These are phyloP conservation scores for Coemansia sp. DNA, from an alignment of 192 early-diverging fungal species.

Conservation along the genomic window DNA sequence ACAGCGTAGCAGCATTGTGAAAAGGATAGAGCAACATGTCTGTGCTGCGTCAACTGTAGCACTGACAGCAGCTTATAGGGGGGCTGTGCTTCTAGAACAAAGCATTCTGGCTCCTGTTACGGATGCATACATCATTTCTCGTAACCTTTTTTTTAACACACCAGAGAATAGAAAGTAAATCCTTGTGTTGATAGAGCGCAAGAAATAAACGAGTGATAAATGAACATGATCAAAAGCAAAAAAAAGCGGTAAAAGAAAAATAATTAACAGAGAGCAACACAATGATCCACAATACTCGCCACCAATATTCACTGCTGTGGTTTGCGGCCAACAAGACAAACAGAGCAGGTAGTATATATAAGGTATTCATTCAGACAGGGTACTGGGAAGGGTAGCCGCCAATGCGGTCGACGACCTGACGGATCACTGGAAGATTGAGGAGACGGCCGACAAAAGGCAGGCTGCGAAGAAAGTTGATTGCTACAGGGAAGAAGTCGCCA, in stretches of 20 bases:
- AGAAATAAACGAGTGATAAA: background rate
- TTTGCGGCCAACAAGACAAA: background rate
- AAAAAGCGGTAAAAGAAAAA: background rate
- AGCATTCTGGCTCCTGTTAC: conserved; percentile 31
- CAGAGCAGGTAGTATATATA: background rate
- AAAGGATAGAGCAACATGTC: background rate
- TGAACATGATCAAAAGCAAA: background rate
- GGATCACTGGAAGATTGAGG: conserved; percentile 80
- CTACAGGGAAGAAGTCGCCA: conserved; percentile 98
- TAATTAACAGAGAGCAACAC: background rate
- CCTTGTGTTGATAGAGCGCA: background rate
- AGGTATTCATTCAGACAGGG: conserved; percentile 23
- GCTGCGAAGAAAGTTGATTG: conserved; percentile 82
- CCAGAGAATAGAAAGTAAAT: conserved; percentile 4
- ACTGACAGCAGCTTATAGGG: conserved; percentile 29
- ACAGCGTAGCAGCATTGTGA: background rate
- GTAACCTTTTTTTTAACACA: background rate
- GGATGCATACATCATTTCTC: conserved; percentile 22
- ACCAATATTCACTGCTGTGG: background rate
- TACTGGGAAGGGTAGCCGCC: conserved; percentile 49
- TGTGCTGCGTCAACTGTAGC: background rate
- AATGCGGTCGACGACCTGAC: conserved; percentile 61
- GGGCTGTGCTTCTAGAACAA: conserved; percentile 28
- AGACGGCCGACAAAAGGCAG: conserved; percentile 89
- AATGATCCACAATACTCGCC: background rate